phyloP scores from a whole-genome alignment of 2,329 filamentous ascomycete genomes.

The Calonectria naviculata region DNA sequence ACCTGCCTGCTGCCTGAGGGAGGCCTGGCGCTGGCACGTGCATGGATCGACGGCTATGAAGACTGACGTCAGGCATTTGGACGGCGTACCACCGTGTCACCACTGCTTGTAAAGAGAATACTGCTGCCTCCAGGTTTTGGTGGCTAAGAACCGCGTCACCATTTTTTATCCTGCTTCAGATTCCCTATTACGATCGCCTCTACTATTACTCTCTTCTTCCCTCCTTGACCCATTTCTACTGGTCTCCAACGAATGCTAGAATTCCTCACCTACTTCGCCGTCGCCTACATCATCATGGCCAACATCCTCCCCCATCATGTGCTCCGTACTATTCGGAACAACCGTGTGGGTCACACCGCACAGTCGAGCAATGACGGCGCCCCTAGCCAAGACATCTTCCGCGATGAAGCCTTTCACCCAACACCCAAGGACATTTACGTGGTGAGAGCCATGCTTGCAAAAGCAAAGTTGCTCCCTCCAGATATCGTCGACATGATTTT shows the following conservation, averaged over 20 bases:
- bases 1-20: too few relatives aligned
- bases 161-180: not conserved
- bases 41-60: not conserved
- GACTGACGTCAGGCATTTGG: not conserved
- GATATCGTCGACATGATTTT: constrained; percentile 68
- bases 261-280: constrained; percentile 19
- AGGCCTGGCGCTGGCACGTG: not conserved
- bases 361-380: not conserved
- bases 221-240: constrained; percentile 1
- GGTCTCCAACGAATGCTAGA: constrained; percentile 22
- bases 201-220: not conserved
- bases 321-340: constrained; percentile 26
- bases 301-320: constrained; percentile 39
- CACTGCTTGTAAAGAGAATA: not conserved
- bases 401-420: constrained; percentile 44
- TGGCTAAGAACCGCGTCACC: not conserved
- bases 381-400: constrained; percentile 2
- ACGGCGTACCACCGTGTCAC: not conserved
- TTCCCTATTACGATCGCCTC: not conserved
- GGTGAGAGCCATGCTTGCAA: constrained; percentile 59
- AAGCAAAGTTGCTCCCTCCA: constrained; percentile 57
- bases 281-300: constrained; percentile 39
- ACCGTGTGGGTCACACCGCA: not conserved
- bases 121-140: constrained; percentile 1
- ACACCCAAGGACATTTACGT: constrained; percentile 60